Base-by-base conservation (phyloP, 805 yeast species). In the Yarrowia phangngaensis region DNA sequence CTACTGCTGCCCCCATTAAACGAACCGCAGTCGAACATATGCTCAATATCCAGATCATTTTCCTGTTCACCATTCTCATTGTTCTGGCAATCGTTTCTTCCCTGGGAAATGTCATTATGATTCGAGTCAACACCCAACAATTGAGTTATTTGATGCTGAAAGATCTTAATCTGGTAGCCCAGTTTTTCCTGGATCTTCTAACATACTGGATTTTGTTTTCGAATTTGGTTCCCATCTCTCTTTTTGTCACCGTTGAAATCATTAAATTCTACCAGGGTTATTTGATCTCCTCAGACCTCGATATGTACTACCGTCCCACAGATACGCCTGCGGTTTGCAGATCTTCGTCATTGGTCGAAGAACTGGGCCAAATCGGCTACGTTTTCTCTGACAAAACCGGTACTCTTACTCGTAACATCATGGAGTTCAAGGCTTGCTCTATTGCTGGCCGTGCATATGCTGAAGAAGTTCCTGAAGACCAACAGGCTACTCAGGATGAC, bases 361-460 rank as follows among this genome's bases (percentile, higher is more conserved):
- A 92, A 59, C 71, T 92, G 55, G 99, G 99, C 20, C 99, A 92
- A 64, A 89, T 92, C 59, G 94, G 90, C 62, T 89, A 88, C 61
- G 84, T 92, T 16, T 92, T 92, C 68, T 85, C 95, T 64, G 99
- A 92, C 65, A 92, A 92, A 63, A 92, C 99, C 0, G 99, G 99
- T 22, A 92, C 99, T 0, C 71, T 92, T 52, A 92, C 99, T 0
- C 70, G 97, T 65, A 92, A 92, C 61, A 82, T 92, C 50, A 92
- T 92, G 99, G 97, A 88, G 65, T 92, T 86, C 68, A 88, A 85
- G 63, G 79, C 92, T 7, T 88, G 96, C 59, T 78, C 96, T 0
- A 87, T 92, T 61, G 97, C 88, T 2, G 98, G 97, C 0, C 78
- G 77, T 49, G 84, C 95, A 60, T 92, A 89, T 63, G 84, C 87